Conservation (phyloP, 768 basidiomycete genomes). For the Amanita thiersii region DNA sequence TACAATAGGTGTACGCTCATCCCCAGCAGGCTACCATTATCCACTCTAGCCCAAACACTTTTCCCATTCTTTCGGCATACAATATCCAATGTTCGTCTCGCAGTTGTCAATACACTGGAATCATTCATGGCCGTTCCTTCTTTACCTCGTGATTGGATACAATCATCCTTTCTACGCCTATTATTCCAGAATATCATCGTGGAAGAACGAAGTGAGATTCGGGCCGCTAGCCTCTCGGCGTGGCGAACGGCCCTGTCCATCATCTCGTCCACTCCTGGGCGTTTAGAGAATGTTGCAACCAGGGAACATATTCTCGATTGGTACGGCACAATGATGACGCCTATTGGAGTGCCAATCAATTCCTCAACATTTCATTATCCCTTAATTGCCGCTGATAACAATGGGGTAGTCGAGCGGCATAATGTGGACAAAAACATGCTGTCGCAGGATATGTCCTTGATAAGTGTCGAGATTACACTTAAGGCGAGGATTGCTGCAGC, state of each 20-base stretch:
- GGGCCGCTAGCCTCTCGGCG: conserved; percentile 58
- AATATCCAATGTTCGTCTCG: conserved; percentile 84
- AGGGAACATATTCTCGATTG: conserved; percentile 67
- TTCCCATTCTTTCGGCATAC: conserved; percentile 98
- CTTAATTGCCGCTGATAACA: conserved; percentile 36
- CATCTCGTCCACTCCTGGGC: conserved; percentile 33
- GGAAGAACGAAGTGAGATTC: conserved; percentile 84
- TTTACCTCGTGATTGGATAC: conserved; percentile 76
- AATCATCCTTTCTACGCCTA: conserved; percentile 66
- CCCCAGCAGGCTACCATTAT: conserved; percentile 57
- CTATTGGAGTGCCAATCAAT: conserved; percentile 76
- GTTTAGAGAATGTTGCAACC: conserved; percentile 44
- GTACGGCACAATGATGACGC: conserved; percentile 87
- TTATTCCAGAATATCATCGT: conserved; percentile 91
- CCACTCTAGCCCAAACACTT: conserved; percentile 75
- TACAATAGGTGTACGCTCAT: neutral
- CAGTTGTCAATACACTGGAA: conserved; percentile 83
- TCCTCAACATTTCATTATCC: conserved; percentile 60
- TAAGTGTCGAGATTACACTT: conserved; percentile 67
- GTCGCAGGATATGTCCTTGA: conserved; percentile 78
- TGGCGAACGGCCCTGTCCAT: conserved; percentile 69
- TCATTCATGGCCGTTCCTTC: conserved; percentile 77
- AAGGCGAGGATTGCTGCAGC: conserved; percentile 76
- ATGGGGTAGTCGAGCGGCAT: conserved; percentile 56
- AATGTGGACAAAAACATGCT: conserved; percentile 97